Conservation (phyloP, 768 basidiomycete genomes). For the Calocera viscosa region DNA sequence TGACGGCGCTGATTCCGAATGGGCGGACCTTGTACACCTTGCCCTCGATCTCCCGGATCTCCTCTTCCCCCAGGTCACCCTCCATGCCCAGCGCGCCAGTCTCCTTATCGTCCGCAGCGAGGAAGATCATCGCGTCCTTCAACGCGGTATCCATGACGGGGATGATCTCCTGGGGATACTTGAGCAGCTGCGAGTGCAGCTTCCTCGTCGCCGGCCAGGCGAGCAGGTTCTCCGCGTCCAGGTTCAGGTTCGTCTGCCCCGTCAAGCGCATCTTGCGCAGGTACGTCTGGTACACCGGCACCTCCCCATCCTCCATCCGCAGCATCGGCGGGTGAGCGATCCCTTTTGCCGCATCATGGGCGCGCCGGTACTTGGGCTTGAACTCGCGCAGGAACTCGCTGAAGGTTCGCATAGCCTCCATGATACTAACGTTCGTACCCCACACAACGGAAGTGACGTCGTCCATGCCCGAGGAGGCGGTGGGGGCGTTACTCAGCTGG, state of each 20-base stretch:
- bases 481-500: constrained; percentile 45
- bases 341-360: constrained; percentile 54
- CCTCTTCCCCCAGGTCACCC: constrained; percentile 63
- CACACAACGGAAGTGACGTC: constrained; percentile 87
- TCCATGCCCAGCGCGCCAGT: constrained; percentile 61
- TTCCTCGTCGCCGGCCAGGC: constrained; percentile 78
- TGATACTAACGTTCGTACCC: constrained; percentile 91
- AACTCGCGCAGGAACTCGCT: constrained; percentile 81
- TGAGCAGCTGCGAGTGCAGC: constrained; percentile 68
- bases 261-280: constrained; percentile 78
- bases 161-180: constrained; percentile 94
- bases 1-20: constrained; percentile 67
- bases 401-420: constrained; percentile 84
- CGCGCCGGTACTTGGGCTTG: constrained; percentile 77
- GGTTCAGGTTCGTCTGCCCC: constrained; percentile 83
- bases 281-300: constrained; percentile 64
- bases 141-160: constrained; percentile 95
- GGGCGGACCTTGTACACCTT: constrained; percentile 89
- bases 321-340: constrained; percentile 33
- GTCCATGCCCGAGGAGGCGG: constrained; percentile 52
- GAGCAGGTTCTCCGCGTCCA: constrained; percentile 74
- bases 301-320: constrained; percentile 55
- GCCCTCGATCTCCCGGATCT: constrained; percentile 76
- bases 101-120: constrained; percentile 69
- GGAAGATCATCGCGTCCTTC: constrained; percentile 82